Evolutionary conservation across 768 basidiomycete genomes (phyloP).

Genomic region (Exidia glandulosa): DNA sequence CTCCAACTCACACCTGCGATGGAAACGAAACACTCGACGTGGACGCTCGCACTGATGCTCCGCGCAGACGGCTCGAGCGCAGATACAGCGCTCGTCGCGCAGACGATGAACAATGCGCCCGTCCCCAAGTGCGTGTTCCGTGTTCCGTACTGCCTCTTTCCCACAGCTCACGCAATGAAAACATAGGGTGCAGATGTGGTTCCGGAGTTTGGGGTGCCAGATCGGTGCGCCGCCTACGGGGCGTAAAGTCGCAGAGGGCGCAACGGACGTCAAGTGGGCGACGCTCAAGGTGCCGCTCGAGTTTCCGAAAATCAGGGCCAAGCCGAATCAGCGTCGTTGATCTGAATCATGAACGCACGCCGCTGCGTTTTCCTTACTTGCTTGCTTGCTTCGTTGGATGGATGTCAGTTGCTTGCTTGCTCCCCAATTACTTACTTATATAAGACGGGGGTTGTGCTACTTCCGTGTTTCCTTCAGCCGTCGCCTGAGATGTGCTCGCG

Average conservation of each 20-base stretch:
- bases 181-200: not conserved
- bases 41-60: constrained; percentile 74
- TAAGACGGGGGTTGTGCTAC: no score
- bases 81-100: constrained; percentile 55
- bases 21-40: constrained; percentile 60
- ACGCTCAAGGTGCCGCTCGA: constrained; percentile 63
- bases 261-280: constrained; percentile 60
- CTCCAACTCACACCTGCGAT: constrained; percentile 52
- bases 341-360: no score
- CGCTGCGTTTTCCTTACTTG: no score
- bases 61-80: constrained; percentile 67
- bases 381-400: no score
- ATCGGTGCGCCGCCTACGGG: constrained; percentile 42
- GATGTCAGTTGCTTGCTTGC: no score
- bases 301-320: constrained; percentile 27
- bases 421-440: no score
- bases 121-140: constrained; percentile 43
- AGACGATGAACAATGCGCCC: constrained; percentile 55
- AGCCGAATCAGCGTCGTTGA: constrained; percentile 28
- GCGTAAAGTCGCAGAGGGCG: constrained; percentile 55
- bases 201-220: constrained; percentile 45
- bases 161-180: not conserved
- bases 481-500: no score
- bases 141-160: constrained; percentile 17
- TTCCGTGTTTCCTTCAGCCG: no score